These are phyloP conservation scores for Platanthera guangdongensis DNA, from an alignment of 106 monocot genomes.

Conservation along the genomic window DNA sequence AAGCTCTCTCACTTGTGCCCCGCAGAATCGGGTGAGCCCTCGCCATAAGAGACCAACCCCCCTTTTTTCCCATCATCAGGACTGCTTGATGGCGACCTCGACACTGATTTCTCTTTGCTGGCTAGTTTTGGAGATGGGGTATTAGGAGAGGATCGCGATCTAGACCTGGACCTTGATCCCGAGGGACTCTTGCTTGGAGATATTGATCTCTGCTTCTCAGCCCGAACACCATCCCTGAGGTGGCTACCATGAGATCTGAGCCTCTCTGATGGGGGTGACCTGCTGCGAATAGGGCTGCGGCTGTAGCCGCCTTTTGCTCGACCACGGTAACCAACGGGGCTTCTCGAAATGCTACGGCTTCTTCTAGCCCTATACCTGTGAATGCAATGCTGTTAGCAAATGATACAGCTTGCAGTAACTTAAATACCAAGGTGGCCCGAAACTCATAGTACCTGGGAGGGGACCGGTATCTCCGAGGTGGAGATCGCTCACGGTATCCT, in stretches of 20 bases:
- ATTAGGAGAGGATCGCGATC: conserved; percentile 27
- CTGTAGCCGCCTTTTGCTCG: conserved; percentile 44
- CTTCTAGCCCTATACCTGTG: conserved; percentile 54
- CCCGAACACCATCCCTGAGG: background rate
- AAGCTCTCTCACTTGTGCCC: conserved; percentile 19
- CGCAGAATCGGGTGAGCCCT: conserved; percentile 59
- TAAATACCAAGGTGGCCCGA: background rate
- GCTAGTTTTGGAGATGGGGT: conserved; percentile 39
- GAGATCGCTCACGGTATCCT: conserved; percentile 60
- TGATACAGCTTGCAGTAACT: background rate
- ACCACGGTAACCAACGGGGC: conserved; percentile 52
- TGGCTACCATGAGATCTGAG: conserved; percentile 18
- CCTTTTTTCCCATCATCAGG: conserved; percentile 52
- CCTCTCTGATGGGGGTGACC: conserved; percentile 30
- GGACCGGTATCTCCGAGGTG: conserved; percentile 68
- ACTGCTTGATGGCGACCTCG: conserved; percentile 53
- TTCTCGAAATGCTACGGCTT: conserved; percentile 74
- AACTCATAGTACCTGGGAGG: conserved; percentile 51
- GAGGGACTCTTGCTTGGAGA: conserved; percentile 46
- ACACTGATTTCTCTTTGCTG: conserved; percentile 42
- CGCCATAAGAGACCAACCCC: conserved; percentile 76
- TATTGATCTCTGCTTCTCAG: conserved; percentile 22
- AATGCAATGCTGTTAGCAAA: background rate
- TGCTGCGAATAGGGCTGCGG: conserved; percentile 51
- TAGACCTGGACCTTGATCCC: conserved; percentile 22